Conservation (phyloP, 2,329 filamentous ascomycete genomes). For the Fusarium virguliforme region DNA sequence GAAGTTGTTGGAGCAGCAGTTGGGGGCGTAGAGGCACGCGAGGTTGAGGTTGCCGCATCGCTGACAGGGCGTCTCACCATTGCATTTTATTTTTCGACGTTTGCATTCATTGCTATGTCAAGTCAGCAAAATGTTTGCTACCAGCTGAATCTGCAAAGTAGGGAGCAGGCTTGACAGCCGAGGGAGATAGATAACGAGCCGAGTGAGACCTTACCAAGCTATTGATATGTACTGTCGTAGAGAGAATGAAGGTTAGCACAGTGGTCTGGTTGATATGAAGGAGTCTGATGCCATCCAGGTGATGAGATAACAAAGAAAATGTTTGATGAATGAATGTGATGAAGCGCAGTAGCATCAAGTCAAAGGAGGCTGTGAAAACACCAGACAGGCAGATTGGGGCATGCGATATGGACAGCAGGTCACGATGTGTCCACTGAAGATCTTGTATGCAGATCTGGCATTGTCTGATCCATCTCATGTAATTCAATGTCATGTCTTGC, state of each 20-base stretch:
- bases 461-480: conserved; percentile 16
- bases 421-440: conserved; percentile 2
- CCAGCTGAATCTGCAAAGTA: conserved; percentile 4
- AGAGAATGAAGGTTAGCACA: conserved; percentile 41
- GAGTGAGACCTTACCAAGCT: conserved; percentile 67
- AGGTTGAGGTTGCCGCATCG: conserved; percentile 79
- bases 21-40: conserved; percentile 76
- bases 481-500: conserved; percentile 10
- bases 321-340: not conserved
- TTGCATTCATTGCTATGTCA: conserved; percentile 78
- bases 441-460: conserved; percentile 7
- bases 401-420: conserved; percentile 22
- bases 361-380: conserved; percentile 11
- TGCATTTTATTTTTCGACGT: conserved; percentile 82
- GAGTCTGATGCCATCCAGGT: not conserved
- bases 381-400: conserved; percentile 14
- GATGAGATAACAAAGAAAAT: conserved; percentile 7
- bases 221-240: conserved; percentile 72
- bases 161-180: not conserved
- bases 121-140: conserved; percentile 17
- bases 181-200: not conserved
- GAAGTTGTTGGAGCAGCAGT: conserved; percentile 82
- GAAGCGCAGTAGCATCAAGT: not conserved
- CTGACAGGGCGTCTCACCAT: conserved; percentile 78
- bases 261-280: not conserved